Evolutionary conservation across 495 filamentous ascomycete species (phyloP).

Genomic region (Pyrenopolyporus hunteri): DNA sequence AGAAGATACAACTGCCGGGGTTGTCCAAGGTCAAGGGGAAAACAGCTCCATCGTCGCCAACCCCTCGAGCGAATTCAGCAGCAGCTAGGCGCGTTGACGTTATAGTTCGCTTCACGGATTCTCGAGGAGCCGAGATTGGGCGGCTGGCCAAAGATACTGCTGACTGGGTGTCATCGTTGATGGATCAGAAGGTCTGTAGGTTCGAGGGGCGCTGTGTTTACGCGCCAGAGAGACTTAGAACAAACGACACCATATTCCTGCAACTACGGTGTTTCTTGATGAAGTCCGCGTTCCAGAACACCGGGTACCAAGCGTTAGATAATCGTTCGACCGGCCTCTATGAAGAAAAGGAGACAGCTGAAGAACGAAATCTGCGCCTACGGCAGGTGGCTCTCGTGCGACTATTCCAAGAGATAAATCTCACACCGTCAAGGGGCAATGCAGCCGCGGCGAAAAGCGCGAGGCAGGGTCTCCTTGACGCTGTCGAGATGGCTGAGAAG

Average conservation of each 20-base stretch:
- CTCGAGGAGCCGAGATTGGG: constrained; percentile 80
- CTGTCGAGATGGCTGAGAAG: constrained; percentile 83
- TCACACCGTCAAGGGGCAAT: constrained; percentile 74
- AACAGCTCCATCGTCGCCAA: constrained; percentile 35
- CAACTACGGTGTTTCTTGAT: constrained; percentile 83
- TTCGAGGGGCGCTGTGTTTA: constrained; percentile 93
- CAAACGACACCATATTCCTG: constrained; percentile 91
- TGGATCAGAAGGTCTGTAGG: constrained; percentile 88
- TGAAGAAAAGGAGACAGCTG: constrained; percentile 81
- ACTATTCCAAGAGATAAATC: constrained; percentile 85
- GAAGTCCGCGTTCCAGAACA: constrained; percentile 70
- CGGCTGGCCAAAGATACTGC: constrained; percentile 87
- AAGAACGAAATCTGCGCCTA: constrained; percentile 83
- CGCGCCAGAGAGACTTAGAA: constrained; percentile 79
- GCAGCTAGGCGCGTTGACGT: constrained; percentile 71
- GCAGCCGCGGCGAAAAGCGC: constrained; percentile 80
- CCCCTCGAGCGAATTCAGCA: constrained; percentile 48
- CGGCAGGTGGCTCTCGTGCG: constrained; percentile 87
- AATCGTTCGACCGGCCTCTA: constrained; percentile 67
- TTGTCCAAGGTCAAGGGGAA: constrained; percentile 55
- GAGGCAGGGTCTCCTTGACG: constrained; percentile 79
- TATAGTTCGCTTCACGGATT: constrained; percentile 91
- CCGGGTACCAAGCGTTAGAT: constrained; percentile 63
- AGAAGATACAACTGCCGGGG: constrained; percentile 70
- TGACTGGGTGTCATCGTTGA: constrained; percentile 90